phyloP scores from a whole-genome alignment of 1,284 basidiomycete species.

The Cryptococcus maquisensis region DNA sequence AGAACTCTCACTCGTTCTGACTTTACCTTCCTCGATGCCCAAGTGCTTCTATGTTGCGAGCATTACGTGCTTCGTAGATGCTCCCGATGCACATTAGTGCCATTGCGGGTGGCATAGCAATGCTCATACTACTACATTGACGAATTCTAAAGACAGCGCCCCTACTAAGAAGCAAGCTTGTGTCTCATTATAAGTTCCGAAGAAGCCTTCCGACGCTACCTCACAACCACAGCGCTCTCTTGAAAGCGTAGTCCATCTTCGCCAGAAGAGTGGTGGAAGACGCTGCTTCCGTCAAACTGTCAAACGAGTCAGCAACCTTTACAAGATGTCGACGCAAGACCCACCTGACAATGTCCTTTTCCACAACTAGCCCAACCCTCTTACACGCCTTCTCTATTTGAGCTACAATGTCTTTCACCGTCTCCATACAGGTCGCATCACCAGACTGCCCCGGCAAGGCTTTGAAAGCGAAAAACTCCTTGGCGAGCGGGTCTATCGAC shows the following conservation, averaged over 20 bases:
- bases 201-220: neutral
- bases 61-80: too few relatives aligned
- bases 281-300: constrained; percentile 72
- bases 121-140: neutral
- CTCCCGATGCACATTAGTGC: too few relatives aligned
- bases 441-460: constrained; percentile 52
- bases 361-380: constrained; percentile 58
- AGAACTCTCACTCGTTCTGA: too few relatives aligned
- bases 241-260: constrained; percentile 86
- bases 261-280: constrained; percentile 74
- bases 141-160: constrained; percentile 1
- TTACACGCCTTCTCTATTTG: constrained; percentile 64
- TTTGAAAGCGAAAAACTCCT: constrained; percentile 52
- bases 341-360: constrained; percentile 75
- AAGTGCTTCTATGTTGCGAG: too few relatives aligned
- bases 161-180: neutral
- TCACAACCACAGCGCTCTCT: constrained; percentile 73
- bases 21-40: too few relatives aligned
- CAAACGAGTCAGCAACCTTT: constrained; percentile 5
- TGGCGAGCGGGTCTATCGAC: constrained; percentile 16
- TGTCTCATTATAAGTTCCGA: neutral
- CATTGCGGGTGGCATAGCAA: too few relatives aligned
- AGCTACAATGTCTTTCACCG: constrained; percentile 68
- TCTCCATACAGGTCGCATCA: constrained; percentile 69
- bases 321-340: constrained; percentile 26